Conservation (phyloP, 2,329 filamentous ascomycete species). For the Scytalidium sp. region DNA sequence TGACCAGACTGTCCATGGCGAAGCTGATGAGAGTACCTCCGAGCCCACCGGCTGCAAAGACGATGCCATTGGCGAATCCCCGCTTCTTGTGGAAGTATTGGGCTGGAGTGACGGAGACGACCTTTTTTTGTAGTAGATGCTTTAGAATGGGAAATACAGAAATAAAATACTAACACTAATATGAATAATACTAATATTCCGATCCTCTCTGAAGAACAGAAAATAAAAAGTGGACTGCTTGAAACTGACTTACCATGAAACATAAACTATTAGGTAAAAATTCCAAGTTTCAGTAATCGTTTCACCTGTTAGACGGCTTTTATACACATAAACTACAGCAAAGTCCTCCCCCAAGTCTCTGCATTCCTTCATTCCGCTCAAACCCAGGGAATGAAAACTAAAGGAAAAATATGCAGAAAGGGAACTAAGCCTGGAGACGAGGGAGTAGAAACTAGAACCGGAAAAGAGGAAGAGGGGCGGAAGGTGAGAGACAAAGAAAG, state of each 20-base stretch:
- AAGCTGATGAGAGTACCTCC: slow-evolving; percentile 53
- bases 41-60: slow-evolving; percentile 52
- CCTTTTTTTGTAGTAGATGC: slow-evolving; percentile 26
- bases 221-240: neutral
- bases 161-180: too few species aligned
- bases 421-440: too few species aligned
- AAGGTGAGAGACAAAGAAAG: neutral
- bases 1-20: slow-evolving; percentile 44
- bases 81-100: slow-evolving; percentile 54
- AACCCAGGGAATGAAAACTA: too few species aligned
- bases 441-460: too few species aligned
- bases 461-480: too few species aligned
- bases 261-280: slow-evolving; percentile 12
- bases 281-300: neutral
- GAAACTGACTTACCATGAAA: slow-evolving; percentile 20
- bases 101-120: slow-evolving; percentile 44
- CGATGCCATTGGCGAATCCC: slow-evolving; percentile 53
- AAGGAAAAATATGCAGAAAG: too few species aligned
- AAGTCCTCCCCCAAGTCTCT: neutral
- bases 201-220: too few species aligned
- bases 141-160: too few species aligned
- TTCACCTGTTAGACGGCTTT: too few species aligned
- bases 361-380: too few species aligned
- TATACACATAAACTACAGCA: neutral
- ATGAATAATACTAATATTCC: too few species aligned